Percentiles rank a stretch among this genome's conserved stretches.
These are phyloP conservation scores for Aegle marmelos DNA, from an alignment of 345 rosid genomes.

Conservation along the genomic window DNA sequence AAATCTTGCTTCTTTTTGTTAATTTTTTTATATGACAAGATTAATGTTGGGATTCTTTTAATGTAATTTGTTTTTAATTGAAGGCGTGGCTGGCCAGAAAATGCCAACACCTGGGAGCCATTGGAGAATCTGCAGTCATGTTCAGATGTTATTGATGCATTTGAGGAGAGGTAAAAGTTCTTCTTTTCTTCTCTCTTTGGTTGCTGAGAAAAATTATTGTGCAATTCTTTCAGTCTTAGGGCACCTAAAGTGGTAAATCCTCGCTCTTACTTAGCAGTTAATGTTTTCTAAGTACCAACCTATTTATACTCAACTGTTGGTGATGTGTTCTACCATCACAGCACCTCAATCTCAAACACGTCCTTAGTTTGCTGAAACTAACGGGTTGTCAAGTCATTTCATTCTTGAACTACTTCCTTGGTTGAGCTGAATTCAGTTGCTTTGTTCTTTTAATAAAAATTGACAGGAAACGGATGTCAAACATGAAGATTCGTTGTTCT, in stretches of 20 bases:
- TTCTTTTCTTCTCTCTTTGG: not conserved
- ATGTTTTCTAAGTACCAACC: no score
- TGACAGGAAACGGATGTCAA: not conserved
- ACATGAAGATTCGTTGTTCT: not conserved
- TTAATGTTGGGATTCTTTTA: not conserved
- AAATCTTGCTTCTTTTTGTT: no score
- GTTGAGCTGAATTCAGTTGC: not conserved
- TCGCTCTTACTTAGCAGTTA: no score
- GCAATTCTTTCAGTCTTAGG: not conserved
- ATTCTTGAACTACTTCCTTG: not conserved
- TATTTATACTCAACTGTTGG: no score
- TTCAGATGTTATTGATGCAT: constrained; percentile 88
- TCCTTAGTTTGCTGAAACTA: not conserved
- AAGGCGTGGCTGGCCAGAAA: constrained; percentile 99
- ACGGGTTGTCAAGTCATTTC: not conserved
- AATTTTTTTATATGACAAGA: not conserved
- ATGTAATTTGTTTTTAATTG: constrained; percentile 7
- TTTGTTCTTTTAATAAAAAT: not conserved
- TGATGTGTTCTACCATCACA: no score
- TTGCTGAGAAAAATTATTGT: not conserved
- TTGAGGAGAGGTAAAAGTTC: constrained; percentile 73
- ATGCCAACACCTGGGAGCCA: constrained; percentile 98
- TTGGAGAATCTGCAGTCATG: constrained; percentile 87
- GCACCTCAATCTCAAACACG: no score
- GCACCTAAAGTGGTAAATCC: no score